Percentiles rank a stretch among this genome's conserved stretches.
Evolutionary conservation across 805 yeast species (phyloP).

Genomic region (Hermanozyma aechmeae): DNA sequence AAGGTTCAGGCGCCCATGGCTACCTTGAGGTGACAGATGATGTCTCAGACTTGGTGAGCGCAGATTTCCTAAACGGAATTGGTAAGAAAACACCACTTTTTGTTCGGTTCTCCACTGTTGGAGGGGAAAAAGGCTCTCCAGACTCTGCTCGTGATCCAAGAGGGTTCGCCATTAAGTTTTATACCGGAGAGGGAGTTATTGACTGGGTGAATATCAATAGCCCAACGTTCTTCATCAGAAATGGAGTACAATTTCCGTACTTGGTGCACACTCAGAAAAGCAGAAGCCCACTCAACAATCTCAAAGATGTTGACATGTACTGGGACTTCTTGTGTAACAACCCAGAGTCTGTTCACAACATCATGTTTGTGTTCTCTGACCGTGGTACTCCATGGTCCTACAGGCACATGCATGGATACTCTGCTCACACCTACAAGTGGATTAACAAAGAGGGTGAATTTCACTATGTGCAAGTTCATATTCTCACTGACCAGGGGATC

Average conservation of each 20-base stretch:
- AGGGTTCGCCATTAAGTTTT: constrained; percentile 57
- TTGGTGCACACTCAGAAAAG: constrained; percentile 65
- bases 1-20: constrained; percentile 58
- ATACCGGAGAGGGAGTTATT: constrained; percentile 59
- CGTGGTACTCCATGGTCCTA: constrained; percentile 50
- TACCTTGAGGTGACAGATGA: constrained; percentile 49
- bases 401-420: constrained; percentile 52
- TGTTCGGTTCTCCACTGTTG: constrained; percentile 55
- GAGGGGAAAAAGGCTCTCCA: constrained; percentile 60
- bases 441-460: constrained; percentile 40
- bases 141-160: constrained; percentile 65
- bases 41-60: constrained; percentile 17
- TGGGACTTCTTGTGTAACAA: constrained; percentile 53
- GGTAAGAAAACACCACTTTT: constrained; percentile 25
- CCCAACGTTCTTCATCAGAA: constrained; percentile 57
- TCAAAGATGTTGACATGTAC: constrained; percentile 38
- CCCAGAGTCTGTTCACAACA: constrained; percentile 50
- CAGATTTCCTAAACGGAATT: constrained; percentile 18
- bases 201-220: constrained; percentile 73
- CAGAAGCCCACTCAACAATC: constrained; percentile 49
- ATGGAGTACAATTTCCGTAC: constrained; percentile 55
- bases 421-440: constrained; percentile 58
- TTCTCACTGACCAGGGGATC: constrained; percentile 43
- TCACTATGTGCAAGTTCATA: constrained; percentile 50
- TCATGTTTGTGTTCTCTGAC: constrained; percentile 47